Evolutionary conservation across 495 filamentous ascomycete genomes (phyloP), one percentile per base, ranked within the genome.

Genomic region (Hapsidospora chrysogenum): DNA sequence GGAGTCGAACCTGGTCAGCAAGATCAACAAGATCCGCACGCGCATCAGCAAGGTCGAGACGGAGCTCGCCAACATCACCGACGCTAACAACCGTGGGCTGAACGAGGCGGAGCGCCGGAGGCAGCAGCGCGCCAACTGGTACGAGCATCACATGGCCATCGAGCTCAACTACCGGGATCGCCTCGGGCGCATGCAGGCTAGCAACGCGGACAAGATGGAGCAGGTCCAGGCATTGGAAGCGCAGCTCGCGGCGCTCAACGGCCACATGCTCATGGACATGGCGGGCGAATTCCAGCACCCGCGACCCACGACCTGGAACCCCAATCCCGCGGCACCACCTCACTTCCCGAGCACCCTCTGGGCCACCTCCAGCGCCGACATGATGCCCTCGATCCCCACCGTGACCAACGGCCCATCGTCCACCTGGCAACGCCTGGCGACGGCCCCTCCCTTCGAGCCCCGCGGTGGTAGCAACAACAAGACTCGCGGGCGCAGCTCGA

Each of bases 11-110:
- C 58, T 72, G n/a, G 60, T 80, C 40, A 75, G 79, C 37, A 83
- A 85, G 54, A 70, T 70, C 21, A 85, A 92, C 53, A 76, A 80
- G 47, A 73, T 92, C 9, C 74, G 74, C 35, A 59, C 72, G 22
- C 80, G 85, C 31, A 73, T 78, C 37, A 68, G 73, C 38, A 78
- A 82, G 48, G 73, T 86, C 25, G 78, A 78, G 41, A 74, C 78
- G 41, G 80, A 92, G 50, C 75, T 79, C 40, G 78, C 82, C 31
- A 72, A 75, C 39, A 79, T 92, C 35, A 68, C 72, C 17, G 76
- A 80, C 35, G 80, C 78, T 36, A 87, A 83, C 47, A 71, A 68
- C 16, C 72, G 80, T 35, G 80, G 75, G 7, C 61, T 83, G 41
- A 72, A 83, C 43, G 80, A 82, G 51, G 69, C 72, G 44, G 76